Conservation (phyloP, 1,284 basidiomycete species). For the Wolfiporia cocos region DNA sequence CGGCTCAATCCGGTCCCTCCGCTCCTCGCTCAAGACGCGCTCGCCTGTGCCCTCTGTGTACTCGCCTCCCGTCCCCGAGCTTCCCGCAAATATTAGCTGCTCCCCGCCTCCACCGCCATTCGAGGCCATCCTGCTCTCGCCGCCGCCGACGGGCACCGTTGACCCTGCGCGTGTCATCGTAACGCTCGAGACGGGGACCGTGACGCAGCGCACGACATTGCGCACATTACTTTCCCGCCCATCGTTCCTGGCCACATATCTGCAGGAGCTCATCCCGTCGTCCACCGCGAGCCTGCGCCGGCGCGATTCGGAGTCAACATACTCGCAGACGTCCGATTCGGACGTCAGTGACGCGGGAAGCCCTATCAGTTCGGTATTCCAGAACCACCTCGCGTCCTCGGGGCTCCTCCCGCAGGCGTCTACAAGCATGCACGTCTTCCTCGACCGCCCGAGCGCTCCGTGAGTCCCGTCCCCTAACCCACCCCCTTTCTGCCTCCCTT, state of each 20-base stretch:
- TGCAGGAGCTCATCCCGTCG: conserved; percentile 41
- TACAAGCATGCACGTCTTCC: conserved; percentile 59
- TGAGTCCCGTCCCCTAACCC: conserved; percentile 34
- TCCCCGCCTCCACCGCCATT: conserved; percentile 46
- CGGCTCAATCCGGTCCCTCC: conserved; percentile 19
- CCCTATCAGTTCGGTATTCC: conserved; percentile 44
- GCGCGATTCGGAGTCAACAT: conserved; percentile 29
- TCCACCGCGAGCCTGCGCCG: conserved; percentile 7
- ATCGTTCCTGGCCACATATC: conserved; percentile 55
- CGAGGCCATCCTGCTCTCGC: conserved; percentile 57
- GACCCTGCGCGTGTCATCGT: conserved; percentile 62
- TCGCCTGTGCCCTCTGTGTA: conserved; percentile 32
- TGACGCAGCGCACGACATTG: conserved; percentile 56
- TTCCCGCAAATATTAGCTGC: conserved; percentile 26
- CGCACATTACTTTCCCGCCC: conserved; percentile 60
- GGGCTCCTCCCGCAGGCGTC: conserved; percentile 44
- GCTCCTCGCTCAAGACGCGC: conserved; percentile 38
- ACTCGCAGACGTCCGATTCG: conserved; percentile 39
- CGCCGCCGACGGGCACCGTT: conserved; percentile 38
- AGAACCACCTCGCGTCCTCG: conserved; percentile 52
- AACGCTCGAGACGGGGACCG: conserved; percentile 63
- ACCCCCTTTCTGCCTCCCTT: background rate
- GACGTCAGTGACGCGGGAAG: conserved; percentile 24
- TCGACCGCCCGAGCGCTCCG: conserved; percentile 76
- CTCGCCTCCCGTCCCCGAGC: conserved; percentile 32